phyloP scores from a whole-genome alignment of 1,284 basidiomycete genomes.

The Leccinum proximum region DNA sequence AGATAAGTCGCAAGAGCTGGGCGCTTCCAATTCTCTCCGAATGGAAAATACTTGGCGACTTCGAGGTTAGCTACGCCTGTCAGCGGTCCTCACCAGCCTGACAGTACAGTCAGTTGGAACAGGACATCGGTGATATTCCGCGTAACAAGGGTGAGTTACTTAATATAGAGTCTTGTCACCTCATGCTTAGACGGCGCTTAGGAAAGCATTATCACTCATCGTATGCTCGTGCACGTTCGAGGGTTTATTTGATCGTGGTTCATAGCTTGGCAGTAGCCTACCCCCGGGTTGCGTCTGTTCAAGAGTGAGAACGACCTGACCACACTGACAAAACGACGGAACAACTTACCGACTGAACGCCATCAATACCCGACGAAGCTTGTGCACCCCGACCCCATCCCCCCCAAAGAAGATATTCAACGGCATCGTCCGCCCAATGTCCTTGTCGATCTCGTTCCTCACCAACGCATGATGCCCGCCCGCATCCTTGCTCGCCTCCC shows the following conservation, averaged over 20 bases:
- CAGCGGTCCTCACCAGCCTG: slow-evolving; percentile 5
- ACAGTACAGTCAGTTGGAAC: slow-evolving; percentile 57
- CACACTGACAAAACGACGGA: not conserved
- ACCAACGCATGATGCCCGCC: slow-evolving; percentile 45
- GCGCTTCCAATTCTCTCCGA: slow-evolving; percentile 38
- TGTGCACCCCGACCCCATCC: slow-evolving; percentile 91
- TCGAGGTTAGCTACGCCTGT: slow-evolving; percentile 25
- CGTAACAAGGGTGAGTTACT: slow-evolving; percentile 55
- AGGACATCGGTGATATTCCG: slow-evolving; percentile 71
- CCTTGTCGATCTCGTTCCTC: slow-evolving; percentile 88
- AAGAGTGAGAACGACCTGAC: not conserved
- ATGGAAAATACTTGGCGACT: slow-evolving; percentile 37
- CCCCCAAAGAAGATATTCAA: slow-evolving; percentile 97
- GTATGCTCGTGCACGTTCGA: slow-evolving; percentile 66
- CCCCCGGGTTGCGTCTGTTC: slow-evolving; percentile 72
- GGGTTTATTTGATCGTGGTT: slow-evolving; percentile 68
- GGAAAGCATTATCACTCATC: slow-evolving; percentile 58
- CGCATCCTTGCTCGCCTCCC: slow-evolving; percentile 16
- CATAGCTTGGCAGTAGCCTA: slow-evolving; percentile 94
- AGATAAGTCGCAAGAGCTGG: slow-evolving; percentile 51
- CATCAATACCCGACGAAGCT: slow-evolving; percentile 84
- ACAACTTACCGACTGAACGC: slow-evolving; percentile 84
- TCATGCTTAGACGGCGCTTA: slow-evolving; percentile 26
- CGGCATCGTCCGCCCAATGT: slow-evolving; percentile 93
- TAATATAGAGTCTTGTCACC: slow-evolving; percentile 6